Percentiles rank a stretch among this genome's conserved stretches.
These are phyloP conservation scores for Hanseniaspora singularis DNA, from an alignment of 805 yeast genomes.

Conservation along the genomic window DNA sequence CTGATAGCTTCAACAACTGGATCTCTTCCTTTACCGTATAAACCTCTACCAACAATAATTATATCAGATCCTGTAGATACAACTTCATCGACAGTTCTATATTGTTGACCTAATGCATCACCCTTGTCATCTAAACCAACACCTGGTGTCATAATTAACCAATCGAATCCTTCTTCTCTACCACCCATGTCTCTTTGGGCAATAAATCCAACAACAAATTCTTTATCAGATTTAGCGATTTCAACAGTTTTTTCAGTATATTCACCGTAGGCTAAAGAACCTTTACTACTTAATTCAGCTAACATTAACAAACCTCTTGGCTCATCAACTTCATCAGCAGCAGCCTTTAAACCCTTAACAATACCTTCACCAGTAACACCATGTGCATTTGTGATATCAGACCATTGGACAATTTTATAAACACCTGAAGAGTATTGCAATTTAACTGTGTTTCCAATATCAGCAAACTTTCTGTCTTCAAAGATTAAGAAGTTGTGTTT, in stretches of 20 bases:
- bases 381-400: conserved; percentile 95
- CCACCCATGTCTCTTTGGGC: conserved; percentile 87
- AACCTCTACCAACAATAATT: conserved; percentile 96
- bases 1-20: conserved; percentile 78
- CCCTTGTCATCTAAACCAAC: conserved; percentile 96
- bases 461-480: conserved; percentile 97
- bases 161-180: conserved; percentile 73
- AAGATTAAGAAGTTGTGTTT: conserved; percentile 84
- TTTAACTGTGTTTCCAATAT: conserved; percentile 94
- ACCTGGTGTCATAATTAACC: conserved; percentile 97
- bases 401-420: conserved; percentile 81
- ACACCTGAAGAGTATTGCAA: conserved; percentile 86
- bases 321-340: conserved; percentile 51
- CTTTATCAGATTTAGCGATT: conserved; percentile 74
- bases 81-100: conserved; percentile 81
- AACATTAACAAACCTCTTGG: conserved; percentile 88
- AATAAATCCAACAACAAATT: conserved; percentile 90
- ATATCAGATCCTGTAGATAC: conserved; percentile 79
- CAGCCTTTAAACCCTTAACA: conserved; percentile 75
- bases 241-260: conserved; percentile 81
- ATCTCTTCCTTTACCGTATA: conserved; percentile 88
- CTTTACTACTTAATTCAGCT: conserved; percentile 90
- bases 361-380: conserved; percentile 94
- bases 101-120: conserved; percentile 91
- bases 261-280: conserved; percentile 84